phyloP scores from a whole-genome alignment of 2,329 filamentous ascomycete genomes.

The Ophiostoma perfectum region DNA sequence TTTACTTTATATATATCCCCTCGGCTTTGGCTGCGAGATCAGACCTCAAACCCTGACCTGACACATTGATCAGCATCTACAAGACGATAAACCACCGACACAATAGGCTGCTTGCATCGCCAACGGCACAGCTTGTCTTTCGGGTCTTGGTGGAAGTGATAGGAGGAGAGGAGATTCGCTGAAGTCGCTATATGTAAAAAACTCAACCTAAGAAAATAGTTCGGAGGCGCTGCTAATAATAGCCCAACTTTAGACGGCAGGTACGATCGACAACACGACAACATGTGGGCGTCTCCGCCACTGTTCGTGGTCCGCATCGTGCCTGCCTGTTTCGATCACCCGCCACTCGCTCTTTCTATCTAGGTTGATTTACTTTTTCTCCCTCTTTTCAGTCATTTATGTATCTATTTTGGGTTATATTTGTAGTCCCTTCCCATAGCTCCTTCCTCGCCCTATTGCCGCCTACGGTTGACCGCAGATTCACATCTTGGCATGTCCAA shows the following conservation, averaged over 20 bases:
- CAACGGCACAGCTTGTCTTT: too few relatives aligned
- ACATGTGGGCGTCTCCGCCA: not conserved
- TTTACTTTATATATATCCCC: too few relatives aligned
- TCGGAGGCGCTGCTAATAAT: too few relatives aligned
- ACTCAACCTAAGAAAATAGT: too few relatives aligned
- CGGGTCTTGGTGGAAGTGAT: too few relatives aligned
- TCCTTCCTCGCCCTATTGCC: not conserved
- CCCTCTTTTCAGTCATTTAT: not conserved
- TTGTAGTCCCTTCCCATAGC: not conserved
- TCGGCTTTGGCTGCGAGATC: too few relatives aligned
- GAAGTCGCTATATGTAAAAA: not conserved
- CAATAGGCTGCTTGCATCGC: too few relatives aligned
- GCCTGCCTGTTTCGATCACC: not conserved
- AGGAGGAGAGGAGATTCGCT: not conserved
- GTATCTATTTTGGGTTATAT: not conserved
- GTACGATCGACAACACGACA: not conserved
- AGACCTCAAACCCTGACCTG: too few relatives aligned
- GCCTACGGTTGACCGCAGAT: not conserved
- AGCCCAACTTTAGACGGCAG: too few relatives aligned
- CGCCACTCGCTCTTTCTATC: not conserved
- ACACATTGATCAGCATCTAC: too few relatives aligned
- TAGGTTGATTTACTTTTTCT: not conserved
- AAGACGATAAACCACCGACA: too few relatives aligned
- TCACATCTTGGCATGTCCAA: not conserved
- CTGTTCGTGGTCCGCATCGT: not conserved